These are phyloP conservation scores for Trypanosoma scelopori DNA, from an alignment of 208 protist species.

Conservation along the genomic window DNA sequence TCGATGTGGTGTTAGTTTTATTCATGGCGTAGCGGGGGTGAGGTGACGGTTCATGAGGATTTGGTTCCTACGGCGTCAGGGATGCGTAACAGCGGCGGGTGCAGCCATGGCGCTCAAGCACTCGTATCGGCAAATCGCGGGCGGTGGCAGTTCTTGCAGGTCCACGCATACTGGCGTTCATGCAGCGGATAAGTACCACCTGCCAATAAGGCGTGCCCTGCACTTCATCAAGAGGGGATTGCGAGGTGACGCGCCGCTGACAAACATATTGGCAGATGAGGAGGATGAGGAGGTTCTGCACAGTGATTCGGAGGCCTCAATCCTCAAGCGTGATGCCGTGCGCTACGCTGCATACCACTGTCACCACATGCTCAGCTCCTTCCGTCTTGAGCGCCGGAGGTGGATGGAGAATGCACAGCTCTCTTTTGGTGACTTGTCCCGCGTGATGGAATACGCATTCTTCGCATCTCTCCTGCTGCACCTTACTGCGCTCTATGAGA, in stretches of 20 bases:
- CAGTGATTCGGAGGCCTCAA: no score
- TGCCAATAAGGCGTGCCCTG: conserved; percentile 24
- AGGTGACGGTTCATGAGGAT: background rate
- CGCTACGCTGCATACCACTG: conserved; percentile 64
- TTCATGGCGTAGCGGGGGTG: background rate
- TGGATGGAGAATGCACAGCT: conserved; percentile 8
- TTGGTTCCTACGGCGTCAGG: background rate
- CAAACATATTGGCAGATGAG: background rate
- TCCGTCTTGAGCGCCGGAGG: conserved; percentile 23
- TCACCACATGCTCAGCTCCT: conserved; percentile 64
- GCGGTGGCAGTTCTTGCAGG: background rate
- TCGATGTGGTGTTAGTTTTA: background rate
- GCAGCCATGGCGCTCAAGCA: background rate
- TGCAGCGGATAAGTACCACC: conserved; percentile 1
- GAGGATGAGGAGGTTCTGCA: background rate
- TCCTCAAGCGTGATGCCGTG: conserved; percentile 20
- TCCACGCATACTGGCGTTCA: background rate
- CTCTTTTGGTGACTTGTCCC: conserved; percentile 15
- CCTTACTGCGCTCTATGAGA: conserved; percentile 55
- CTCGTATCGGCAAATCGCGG: background rate
- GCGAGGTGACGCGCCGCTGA: background rate
- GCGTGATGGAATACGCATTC: conserved; percentile 39
- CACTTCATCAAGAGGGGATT: conserved; percentile 16
- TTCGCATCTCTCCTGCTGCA: conserved; percentile 62
- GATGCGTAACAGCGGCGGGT: background rate